Conservation (phyloP, 1,139 yeast species). For the Debaryomyces udenii region DNA sequence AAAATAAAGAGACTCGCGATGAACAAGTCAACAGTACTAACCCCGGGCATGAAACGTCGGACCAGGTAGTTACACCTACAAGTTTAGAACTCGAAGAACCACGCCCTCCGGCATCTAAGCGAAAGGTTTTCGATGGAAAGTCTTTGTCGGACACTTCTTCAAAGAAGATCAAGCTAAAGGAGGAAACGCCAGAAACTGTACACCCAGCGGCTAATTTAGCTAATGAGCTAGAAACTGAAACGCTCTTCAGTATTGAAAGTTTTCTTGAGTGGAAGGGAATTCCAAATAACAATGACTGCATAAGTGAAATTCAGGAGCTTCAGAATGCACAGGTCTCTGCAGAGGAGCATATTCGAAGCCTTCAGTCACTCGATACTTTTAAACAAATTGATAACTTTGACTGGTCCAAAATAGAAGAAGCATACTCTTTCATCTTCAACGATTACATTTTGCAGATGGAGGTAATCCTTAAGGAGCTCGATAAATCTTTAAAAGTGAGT, state of each 20-base stretch:
- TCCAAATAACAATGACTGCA: neutral
- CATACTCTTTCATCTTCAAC: slow-evolving; percentile 7
- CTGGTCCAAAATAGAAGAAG: slow-evolving; percentile 9
- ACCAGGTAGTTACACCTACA: slow-evolving; percentile 9
- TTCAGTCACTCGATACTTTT: slow-evolving; percentile 1
- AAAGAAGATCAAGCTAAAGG: neutral
- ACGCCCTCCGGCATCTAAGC: neutral
- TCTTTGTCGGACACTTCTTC: neutral
- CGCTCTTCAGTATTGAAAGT: slow-evolving; percentile 1
- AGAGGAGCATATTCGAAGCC: slow-evolving; percentile 3
- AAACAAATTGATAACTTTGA: slow-evolving; percentile 7
- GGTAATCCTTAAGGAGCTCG: slow-evolving; percentile 3
- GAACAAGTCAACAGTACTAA: too few species aligned
- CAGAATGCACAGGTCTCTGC: neutral
- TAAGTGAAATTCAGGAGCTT: slow-evolving; percentile 1
- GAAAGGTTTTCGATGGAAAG: neutral
- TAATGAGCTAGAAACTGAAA: neutral
- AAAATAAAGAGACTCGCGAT: too few species aligned
- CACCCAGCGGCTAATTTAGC: slow-evolving; percentile 4
- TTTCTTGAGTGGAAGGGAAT: neutral
- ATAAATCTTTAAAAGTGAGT: slow-evolving; percentile 6
- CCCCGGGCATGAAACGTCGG: neutral
- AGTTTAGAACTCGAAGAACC: slow-evolving; percentile 2
- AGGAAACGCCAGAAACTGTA: neutral
- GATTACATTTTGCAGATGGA: slow-evolving; percentile 8